Base-by-base conservation (phyloP, 805 yeast genomes). In the Ogataea nakhonphanomensis region DNA sequence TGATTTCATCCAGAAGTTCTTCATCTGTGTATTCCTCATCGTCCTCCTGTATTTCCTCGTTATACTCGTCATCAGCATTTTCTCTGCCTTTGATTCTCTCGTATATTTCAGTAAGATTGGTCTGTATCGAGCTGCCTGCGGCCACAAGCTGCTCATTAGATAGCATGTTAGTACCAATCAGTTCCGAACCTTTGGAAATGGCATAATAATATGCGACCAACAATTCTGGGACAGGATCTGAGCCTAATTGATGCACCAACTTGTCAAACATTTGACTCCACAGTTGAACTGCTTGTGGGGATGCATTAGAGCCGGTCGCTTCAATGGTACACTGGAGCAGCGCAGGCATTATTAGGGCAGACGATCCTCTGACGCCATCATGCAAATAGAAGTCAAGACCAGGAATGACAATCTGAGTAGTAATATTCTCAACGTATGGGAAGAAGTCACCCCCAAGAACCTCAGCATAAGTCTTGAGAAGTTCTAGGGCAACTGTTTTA, bases 311-410 rank as follows among this genome's bases (percentile, higher is more conserved):
- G 6, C 76, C 78, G 14, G 76, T 71, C 11, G 78, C 78, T 32
- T 64, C 67, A n/a, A 74, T 73, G 3, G 82, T 71, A 48, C 86
- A 78, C 39, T 76, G 66, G 44, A 93, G 67, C 39, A 91, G 67
- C 4, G 88, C 79, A 2, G 97, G 89, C 55, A 90, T 78, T 5
- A 90, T 74, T 46, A 81, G 75, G 2, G 96, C 90, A 33, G 96
- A 89, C n/a, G 91, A 78, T 21, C 84, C 87, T 52, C 98, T 79
- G 5, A 91, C 98, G 27, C 95, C 96, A 61, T 89, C 96, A 59
- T 89, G 96, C 55, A 90, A 74, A 59, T 86, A 89, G 60, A 91
- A 93, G 58, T 83, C 93, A 41, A 93, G 71, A 3, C 95, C 88
- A 6, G 98, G 98, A 22, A 89, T 67, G 8, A 88, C 84, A 50